phyloP scores from a whole-genome alignment of 2,329 filamentous ascomycete species.

The Diaporthe australafricana region DNA sequence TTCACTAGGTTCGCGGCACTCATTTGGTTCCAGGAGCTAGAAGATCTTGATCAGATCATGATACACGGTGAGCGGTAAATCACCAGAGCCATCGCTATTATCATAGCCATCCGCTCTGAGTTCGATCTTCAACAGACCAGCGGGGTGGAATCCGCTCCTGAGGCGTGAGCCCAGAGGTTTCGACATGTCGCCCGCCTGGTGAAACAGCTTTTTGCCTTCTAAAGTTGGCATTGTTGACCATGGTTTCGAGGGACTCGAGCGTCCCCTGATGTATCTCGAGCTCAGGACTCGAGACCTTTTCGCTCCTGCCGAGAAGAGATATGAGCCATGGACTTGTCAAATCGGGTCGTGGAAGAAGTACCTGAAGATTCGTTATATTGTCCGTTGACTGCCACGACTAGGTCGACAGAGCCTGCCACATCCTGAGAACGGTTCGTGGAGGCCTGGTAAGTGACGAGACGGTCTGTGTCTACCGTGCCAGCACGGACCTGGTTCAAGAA shows the following conservation, averaged over 20 bases:
- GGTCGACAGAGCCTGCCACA: not conserved
- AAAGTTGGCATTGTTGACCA: not conserved
- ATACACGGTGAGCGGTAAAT: not conserved
- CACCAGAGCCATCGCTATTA: not conserved
- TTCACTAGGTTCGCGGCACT: too few relatives aligned
- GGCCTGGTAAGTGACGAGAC: not conserved
- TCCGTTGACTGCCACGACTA: not conserved
- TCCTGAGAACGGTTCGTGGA: not conserved
- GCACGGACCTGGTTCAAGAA: not conserved
- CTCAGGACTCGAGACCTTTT: not conserved
- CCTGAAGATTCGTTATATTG: not conserved
- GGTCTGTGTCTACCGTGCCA: not conserved
- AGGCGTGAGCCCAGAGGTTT: not conserved
- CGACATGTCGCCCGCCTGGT: too few relatives aligned
- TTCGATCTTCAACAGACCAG: not conserved
- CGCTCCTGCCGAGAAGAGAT: not conserved
- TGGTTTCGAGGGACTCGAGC: not conserved
- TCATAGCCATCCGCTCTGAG: not conserved
- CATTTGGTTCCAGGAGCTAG: too few relatives aligned
- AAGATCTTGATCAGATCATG: not conserved
- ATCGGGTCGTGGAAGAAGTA: not conserved
- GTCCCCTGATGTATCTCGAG: not conserved
- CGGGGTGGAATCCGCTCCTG: not conserved
- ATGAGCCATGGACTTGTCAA: not conserved
- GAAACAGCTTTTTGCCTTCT: too few relatives aligned